A percentile compares a stretch with the other conserved stretches of the same genome.
Evolutionary conservation across 106 monocot species (phyloP).

Genomic region (Iris macrosiphon): DNA sequence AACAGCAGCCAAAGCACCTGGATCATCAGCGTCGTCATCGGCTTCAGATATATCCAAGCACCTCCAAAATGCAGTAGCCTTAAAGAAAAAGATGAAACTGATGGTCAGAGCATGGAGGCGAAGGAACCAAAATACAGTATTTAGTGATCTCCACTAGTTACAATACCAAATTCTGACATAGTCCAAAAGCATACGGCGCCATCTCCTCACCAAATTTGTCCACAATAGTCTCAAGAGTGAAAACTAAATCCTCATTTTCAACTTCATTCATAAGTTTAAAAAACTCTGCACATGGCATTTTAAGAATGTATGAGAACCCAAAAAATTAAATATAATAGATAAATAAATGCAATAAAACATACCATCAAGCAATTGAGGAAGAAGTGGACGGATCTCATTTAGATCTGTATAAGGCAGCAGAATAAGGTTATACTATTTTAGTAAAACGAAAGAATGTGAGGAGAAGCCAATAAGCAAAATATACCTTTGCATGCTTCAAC

Average conservation of each 20-base stretch:
- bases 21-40: constrained; percentile 81
- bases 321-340: neutral
- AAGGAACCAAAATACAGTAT: neutral
- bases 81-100: neutral
- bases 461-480: neutral
- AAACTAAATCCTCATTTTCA: constrained; percentile 97
- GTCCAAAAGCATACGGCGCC: constrained; percentile 94
- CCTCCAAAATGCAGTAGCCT: constrained; percentile 95
- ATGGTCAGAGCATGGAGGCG: neutral
- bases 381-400: constrained; percentile 85
- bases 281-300: constrained; percentile 45
- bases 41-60: constrained; percentile 78
- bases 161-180: constrained; percentile 92
- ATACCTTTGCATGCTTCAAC: constrained; percentile 95
- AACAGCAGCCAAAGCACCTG: constrained; percentile 93
- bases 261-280: constrained; percentile 99
- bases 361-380: constrained; percentile 98
- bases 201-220: constrained; percentile 99
- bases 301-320: neutral
- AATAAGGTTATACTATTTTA: neutral
- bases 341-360: constrained; percentile 11
- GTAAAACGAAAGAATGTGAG: neutral
- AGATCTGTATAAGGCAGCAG: constrained; percentile 47
- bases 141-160: neutral
- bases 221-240: constrained; percentile 95